Evolutionary conservation across 495 filamentous ascomycete species (phyloP), one percentile per base, ranked within the genome.

Genomic region (Tuber borchii): DNA sequence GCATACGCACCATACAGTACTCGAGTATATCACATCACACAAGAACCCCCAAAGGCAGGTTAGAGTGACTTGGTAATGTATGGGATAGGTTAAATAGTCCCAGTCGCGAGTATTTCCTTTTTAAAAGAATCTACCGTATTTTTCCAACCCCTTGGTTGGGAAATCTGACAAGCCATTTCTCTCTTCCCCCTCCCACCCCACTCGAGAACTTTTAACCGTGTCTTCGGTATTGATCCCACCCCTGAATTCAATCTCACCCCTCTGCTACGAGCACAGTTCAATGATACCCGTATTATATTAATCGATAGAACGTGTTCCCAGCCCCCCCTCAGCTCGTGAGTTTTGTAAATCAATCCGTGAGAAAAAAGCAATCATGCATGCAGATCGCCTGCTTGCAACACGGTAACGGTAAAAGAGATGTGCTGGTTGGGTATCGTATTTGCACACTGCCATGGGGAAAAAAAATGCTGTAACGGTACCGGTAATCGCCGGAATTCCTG

Each of bases 21-120:
- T n/a, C n/a, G n/a, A n/a, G n/a, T 65, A 65, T 65, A 65, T 65
- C 56, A 65, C 56, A 65, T 65, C 56, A 65, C 56, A 65, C 56
- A 65, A 65, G 56, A 17, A 31, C 34, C 26, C 34, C 56, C 17
- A 16, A 16, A 34, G 56, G 56, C 12, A 31, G 26, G 56, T 65
- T 16, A 65, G 26, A 34, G 26, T n/a, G 9, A 61, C 51, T 61
- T 61, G 51, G 51, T 31, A 12, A 1, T 61, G 51, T 61, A 61
- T 26, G 19, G 51, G 26, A 31, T 16, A 16, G 31, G 51, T 16
- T 61, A 26, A 61, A 61, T 22, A 31, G 16, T 34, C 56, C 56
- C 26, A 65, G 34, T 31, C 56, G 26, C 34, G 56, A 19, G 12
- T 7, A 12, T 34, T 65, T 65, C 31, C 56, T 65, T 65, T 65